These are phyloP conservation scores for Protea cynaroides DNA, from an alignment of 164 flowering plant genomes.

Conservation along the genomic window DNA sequence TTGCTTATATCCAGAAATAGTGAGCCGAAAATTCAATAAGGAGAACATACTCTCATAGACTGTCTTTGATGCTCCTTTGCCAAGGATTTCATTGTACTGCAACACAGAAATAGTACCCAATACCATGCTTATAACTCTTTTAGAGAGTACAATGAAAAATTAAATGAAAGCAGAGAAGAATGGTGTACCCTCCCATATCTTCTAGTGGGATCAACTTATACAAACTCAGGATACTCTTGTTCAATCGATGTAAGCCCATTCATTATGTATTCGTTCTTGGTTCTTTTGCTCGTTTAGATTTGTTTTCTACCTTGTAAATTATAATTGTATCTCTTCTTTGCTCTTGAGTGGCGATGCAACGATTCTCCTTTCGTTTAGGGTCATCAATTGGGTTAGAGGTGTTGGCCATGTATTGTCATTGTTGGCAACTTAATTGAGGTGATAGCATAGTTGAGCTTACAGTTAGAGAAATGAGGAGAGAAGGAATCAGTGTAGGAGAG, in stretches of 20 bases:
- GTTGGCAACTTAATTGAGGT: no score
- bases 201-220: conserved; percentile 95
- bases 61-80: conserved; percentile 94
- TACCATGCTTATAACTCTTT: background rate
- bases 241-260: conserved; percentile 32
- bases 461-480: no score
- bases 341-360: no score
- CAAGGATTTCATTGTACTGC: conserved; percentile 90
- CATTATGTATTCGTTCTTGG: conserved; percentile 30
- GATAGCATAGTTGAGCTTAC: no score
- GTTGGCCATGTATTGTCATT: no score
- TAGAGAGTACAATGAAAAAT: background rate
- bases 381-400: no score
- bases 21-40: no score
- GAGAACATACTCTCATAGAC: conserved; percentile 85
- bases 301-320: background rate
- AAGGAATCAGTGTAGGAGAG: no score
- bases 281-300: no score
- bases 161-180: background rate
- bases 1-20: no score
- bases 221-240: conserved; percentile 50
- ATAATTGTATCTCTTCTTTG: background rate
- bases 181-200: conserved; percentile 85
- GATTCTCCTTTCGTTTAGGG: no score
- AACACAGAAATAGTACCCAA: conserved; percentile 10